A percentile compares a stretch with the other conserved stretches of the same genome.
These are phyloP conservation scores for Avena eriantha DNA, from an alignment of 176 grass and related monocot species.

Conservation along the genomic window DNA sequence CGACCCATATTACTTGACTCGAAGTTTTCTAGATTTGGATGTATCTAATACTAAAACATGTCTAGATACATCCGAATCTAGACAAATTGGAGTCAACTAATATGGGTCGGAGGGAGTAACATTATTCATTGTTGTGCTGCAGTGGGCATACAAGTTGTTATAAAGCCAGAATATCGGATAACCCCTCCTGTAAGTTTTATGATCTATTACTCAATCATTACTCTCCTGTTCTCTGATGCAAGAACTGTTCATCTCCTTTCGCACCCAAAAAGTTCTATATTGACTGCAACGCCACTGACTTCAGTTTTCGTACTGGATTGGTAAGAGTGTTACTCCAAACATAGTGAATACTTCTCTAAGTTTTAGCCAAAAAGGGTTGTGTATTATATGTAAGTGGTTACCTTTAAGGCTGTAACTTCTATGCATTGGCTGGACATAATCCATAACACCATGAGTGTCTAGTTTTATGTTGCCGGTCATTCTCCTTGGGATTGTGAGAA, in stretches of 20 bases:
- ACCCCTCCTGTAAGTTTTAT: slow-evolving; percentile 75
- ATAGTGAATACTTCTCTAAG: neutral
- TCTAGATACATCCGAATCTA: too few relatives aligned
- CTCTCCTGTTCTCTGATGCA: neutral
- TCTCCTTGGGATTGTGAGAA: slow-evolving; percentile 12
- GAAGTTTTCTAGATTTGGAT: too few relatives aligned
- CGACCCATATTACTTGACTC: too few relatives aligned
- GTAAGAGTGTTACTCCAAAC: slow-evolving; percentile 26
- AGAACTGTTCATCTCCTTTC: slow-evolving; percentile 6
- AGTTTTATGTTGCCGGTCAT: neutral
- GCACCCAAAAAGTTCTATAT: neutral
- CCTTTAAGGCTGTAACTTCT: neutral
- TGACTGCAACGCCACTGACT: neutral
- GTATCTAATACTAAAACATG: too few relatives aligned
- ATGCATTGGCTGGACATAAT: slow-evolving; percentile 12
- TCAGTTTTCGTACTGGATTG: slow-evolving; percentile 1
- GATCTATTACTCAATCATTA: neutral
- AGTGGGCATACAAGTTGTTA: slow-evolving; percentile 71
- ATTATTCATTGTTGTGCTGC: slow-evolving; percentile 42
- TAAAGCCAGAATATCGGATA: slow-evolving; percentile 91
- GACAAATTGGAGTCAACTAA: too few relatives aligned
- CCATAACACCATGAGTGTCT: neutral
- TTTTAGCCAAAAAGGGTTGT: neutral
- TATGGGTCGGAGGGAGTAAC: too few relatives aligned
- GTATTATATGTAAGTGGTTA: neutral